phyloP scores from a whole-genome alignment of 768 basidiomycete genomes.

The Sarcodon sp. region DNA sequence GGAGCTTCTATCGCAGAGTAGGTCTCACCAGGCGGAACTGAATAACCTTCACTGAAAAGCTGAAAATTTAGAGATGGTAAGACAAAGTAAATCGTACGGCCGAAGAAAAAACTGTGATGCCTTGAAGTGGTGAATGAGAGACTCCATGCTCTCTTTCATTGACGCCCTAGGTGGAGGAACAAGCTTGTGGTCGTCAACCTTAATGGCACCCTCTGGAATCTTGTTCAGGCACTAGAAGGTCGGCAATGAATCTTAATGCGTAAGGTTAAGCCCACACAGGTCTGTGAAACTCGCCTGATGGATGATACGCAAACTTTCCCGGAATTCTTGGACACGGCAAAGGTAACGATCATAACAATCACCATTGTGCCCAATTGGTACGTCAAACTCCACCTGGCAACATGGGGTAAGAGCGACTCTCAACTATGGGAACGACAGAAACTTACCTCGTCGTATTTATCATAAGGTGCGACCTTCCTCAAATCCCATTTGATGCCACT shows the following conservation, averaged over 20 bases:
- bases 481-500: conserved; percentile 94
- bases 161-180: conserved; percentile 91
- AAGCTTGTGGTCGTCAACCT: conserved; percentile 96
- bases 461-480: conserved; percentile 84
- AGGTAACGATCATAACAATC: conserved; percentile 98
- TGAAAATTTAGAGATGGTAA: conserved; percentile 16
- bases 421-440: neutral
- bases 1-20: conserved; percentile 97
- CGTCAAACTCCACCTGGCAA: conserved; percentile 81
- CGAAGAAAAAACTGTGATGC: conserved; percentile 19
- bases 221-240: conserved; percentile 78
- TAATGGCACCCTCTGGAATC: conserved; percentile 86
- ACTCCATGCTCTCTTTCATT: conserved; percentile 99
- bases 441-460: conserved; percentile 84
- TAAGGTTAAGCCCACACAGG: neutral
- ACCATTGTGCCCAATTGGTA: conserved; percentile 93
- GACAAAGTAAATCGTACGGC: conserved; percentile 22
- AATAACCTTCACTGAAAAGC: conserved; percentile 95
- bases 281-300: conserved; percentile 34
- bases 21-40: conserved; percentile 91
- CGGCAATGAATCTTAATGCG: neutral
- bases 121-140: conserved; percentile 98
- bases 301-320: conserved; percentile 87
- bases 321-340: conserved; percentile 96
- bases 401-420: neutral